Base-by-base conservation (phyloP, 805 yeast species). In the Candida ovalis region DNA sequence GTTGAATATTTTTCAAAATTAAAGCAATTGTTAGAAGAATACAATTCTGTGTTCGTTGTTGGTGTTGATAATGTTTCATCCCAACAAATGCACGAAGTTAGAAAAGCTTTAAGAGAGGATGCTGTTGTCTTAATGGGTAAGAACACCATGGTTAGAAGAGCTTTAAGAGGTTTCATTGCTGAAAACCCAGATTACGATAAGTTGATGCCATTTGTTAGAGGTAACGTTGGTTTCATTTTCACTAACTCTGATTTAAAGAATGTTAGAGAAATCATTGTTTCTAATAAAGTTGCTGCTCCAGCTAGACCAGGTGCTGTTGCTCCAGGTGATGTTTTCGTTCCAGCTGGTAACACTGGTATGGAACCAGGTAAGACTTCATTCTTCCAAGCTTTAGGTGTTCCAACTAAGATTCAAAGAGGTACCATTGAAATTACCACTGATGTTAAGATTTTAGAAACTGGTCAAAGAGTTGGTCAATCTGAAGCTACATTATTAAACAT, bases 381-480 rank as follows among this genome's bases (percentile, higher is more conserved):
- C 96, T 94, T 94, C 98, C 99, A 94, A 85, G 99, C 99, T 73
- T 85, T 94, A 70, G 98, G 98, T 88, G 97, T 94, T 70, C 99
- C 99, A 84, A 94, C 99, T 88, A 94, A 94, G 95, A 94, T 94
- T 90, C 94, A 96, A 78, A 91, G 99, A 88, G 99, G 99, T 94
- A 90, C 97, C 80, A 94, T 94, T 85, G 99, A 94, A 82, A 94
- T 94, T 78, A 90, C 89, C 75, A 77, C 86, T 67, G 99, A 94
- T 72, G 96, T 94, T 70, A 88, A 88, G 82, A 96, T 94, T 73
- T 96, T 91, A 70, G 82, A 78, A 58, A 84, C 85, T 58, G 88
- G 88, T 69, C 70, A 71, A 72, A 88, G 79, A 78, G 99, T 94
- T 70, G 99, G 99, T 81, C 96, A 92, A 69, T 94, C 99, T 67